Evolutionary conservation across 345 rosid genomes (phyloP), one percentile per base, ranked within the genome.

Genomic region (Clarkia xantiana): DNA sequence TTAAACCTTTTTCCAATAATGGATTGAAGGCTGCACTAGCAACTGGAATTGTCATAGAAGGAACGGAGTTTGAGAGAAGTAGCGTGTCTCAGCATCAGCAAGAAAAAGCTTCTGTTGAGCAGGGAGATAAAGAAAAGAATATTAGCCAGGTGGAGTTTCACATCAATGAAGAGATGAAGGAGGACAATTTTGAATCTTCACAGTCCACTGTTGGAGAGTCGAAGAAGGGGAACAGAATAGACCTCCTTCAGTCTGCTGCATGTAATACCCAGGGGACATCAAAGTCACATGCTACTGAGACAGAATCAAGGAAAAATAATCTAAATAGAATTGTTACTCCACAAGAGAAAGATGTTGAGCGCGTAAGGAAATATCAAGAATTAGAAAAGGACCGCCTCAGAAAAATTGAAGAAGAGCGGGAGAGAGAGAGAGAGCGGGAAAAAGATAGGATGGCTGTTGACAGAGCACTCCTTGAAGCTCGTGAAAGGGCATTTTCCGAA

Each of bases 391-490:
- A 83, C 45, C 83, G 63, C 15, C 72, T 81, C 45, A 73, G 79
- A 69, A 86, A 71, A 78, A 56, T 79, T 40, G 94, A 91, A 61
- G 96, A 79, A 67, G 86, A 84, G 70, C 76, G 69, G 65, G 98
- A 91, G 55, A 84, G 93, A 64, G 90, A 82, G 57, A 80, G 86
- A 61, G 96, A 91, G 54, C 79, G 93, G 58, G 98, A 84, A 64
- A 86, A 91, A 62, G 98, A 91, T 57, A 81, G 90, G 69, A 86
- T 91, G 94, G 87, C 83, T 40, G 81, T 86, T 39, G 93, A 91
- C 54, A 65, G 62, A 52, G 63, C 76, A 46, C 56, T 62, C 25
- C 77, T 76, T 29, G 85, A 78, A 66, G 79, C 79, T 47, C 74
- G 63, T 51, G 81, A 77, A 39, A 68, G 66, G 62, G 79, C 64